Evolutionary conservation across 2,329 filamentous ascomycete species (phyloP), one percentile per base, ranked within the genome.

Genomic region (Plectosphaerella sp.): DNA sequence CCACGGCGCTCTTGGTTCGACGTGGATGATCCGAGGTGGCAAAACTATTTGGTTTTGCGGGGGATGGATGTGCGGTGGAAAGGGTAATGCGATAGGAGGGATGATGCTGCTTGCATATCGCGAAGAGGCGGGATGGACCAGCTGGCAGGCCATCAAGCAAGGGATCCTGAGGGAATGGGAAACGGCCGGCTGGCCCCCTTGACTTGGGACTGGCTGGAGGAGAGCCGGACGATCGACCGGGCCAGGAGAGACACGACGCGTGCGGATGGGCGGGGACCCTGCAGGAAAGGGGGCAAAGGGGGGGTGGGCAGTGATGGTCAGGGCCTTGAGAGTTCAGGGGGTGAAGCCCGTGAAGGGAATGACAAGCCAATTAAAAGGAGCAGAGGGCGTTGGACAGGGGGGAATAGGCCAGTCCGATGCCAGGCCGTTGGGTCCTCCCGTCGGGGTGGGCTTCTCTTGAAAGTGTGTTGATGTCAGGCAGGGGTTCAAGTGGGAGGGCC

Each of bases 351-450:
- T 9, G 28, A 33, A 9, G 16, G 41, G 41, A 16, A 43, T 43
- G 36, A n/a, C 33, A 48, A 33, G 24, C 47, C 47, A 48, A 48
- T 48, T 41, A 24, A 25, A 18, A 43, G 16, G 15, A 48, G 18
- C 22, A 18, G n/a, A 25, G 39, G 47, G 20, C n/a, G 8, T 3
- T 25, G 12, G 25, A 48, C 47, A 37, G 47, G 35, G 47, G 35
- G 25, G 22, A 14, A 35, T 48, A 24, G 45, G 22, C 22, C 45
- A 47, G 45, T 47, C 24, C 36, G 47, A 48, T 48, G 47, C 47
- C 47, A 48, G 35, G 41, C 47, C 47, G 47, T 48, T 48, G 47
- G 47, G 33, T 48, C 37, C 47, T 28, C 8, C 28, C 28, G 25
- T 28, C 25, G 25, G n/a, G n/a, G n/a, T n/a, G n/a, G n/a, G n/a